These are phyloP conservation scores for Rosa chinensis DNA, from an alignment of 306 rosid genomes.

Conservation along the genomic window DNA sequence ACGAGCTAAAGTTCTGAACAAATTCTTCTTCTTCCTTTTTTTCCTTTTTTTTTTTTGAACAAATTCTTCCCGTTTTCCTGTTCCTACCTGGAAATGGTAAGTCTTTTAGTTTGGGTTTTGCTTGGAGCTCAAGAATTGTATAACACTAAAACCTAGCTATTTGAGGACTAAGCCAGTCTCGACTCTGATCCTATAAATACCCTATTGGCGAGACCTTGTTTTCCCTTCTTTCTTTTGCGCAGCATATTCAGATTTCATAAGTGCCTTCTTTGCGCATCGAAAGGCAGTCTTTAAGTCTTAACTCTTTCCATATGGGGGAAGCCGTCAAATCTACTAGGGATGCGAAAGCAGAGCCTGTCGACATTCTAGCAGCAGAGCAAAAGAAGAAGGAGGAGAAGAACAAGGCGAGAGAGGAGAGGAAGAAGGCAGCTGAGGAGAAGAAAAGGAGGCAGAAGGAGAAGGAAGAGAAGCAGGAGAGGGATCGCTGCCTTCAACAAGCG, in stretches of 20 bases:
- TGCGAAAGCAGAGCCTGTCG: too few relatives aligned
- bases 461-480: neutral
- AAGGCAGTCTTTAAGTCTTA: too few relatives aligned
- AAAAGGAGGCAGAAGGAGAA: neutral
- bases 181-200: neutral
- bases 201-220: neutral
- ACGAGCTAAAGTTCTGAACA: too few relatives aligned
- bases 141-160: neutral
- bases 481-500: neutral
- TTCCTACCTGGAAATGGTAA: neutral
- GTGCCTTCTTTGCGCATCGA: neutral
- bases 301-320: neutral
- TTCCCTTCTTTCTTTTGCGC: neutral
- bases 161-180: neutral
- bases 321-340: too few relatives aligned
- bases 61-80: neutral
- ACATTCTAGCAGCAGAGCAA: too few relatives aligned
- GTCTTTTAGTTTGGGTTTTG: too few relatives aligned
- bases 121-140: neutral
- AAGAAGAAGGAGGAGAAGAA: neutral
- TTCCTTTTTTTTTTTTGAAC: too few relatives aligned
- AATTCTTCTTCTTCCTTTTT: too few relatives aligned
- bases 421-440: neutral
- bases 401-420: neutral
- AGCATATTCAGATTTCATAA: too few relatives aligned